Evolutionary conservation across 805 yeast genomes (phyloP).

Genomic region (Kluyveromyces siamensis): DNA sequence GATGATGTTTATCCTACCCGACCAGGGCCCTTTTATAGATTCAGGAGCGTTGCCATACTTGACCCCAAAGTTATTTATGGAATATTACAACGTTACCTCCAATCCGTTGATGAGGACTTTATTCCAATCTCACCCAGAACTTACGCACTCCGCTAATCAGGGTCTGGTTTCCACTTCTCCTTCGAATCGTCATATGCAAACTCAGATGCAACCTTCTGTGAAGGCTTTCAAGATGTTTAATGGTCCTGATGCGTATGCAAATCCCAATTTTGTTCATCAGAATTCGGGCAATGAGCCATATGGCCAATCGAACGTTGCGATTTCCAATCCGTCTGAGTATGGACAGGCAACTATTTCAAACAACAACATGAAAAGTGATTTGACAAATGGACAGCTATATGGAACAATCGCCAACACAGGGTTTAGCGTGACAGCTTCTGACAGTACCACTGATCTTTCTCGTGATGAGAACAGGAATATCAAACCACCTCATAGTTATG

Average conservation of each 20-base stretch:
- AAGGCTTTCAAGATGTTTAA: conserved; percentile 26
- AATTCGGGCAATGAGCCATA: neutral
- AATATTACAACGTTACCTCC: conserved; percentile 16
- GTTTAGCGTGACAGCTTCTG: conserved; percentile 6
- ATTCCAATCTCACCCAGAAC: conserved; percentile 1
- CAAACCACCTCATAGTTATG: conserved; percentile 95
- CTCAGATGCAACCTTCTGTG: conserved; percentile 16
- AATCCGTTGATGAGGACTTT: conserved; percentile 7
- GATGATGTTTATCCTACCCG: conserved; percentile 98
- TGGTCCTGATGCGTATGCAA: conserved; percentile 5
- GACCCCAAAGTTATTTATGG: conserved; percentile 23
- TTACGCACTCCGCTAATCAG: neutral
- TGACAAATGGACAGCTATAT: conserved; percentile 2
- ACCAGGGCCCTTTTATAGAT: conserved; percentile 64
- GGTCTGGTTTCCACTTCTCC: neutral
- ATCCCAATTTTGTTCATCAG: neutral
- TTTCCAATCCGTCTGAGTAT: neutral
- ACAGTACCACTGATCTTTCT: conserved; percentile 50
- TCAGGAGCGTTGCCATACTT: conserved; percentile 26
- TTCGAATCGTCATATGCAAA: conserved; percentile 6
- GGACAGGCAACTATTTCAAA: neutral
- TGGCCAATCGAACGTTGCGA: conserved; percentile 3
- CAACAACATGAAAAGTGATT: neutral
- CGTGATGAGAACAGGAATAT: conserved; percentile 80
- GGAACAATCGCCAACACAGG: conserved; percentile 9